Evolutionary conservation across 768 basidiomycete genomes (phyloP), one percentile per base, ranked within the genome.

Genomic region (Tulasnella sp.): DNA sequence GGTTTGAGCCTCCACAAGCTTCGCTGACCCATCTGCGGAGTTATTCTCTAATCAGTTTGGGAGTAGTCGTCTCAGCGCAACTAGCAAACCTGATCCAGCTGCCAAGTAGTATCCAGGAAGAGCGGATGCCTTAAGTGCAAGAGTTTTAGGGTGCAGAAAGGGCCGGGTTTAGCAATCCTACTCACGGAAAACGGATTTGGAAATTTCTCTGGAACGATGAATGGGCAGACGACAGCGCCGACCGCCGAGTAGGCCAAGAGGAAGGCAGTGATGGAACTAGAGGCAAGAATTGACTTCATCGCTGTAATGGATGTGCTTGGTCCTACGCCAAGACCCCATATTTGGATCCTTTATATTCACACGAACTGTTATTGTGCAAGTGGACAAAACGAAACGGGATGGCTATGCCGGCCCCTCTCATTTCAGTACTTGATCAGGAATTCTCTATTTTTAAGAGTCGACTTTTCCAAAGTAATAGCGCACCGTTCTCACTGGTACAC

Each of bases 391-490:
- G 3, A 1, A 29, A 67, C 32, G 61, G 61, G 29, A 67, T 32
- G 13, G 1, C 11, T 29, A 67, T 32, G 61, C 61, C 51, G 51
- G 51, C n/a, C 51, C 51, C 23, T n/a, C 51, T 6, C 51, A 51
- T 51, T n/a, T n/a, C 51, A 51, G 51, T 67, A 67, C 29, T 29
- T 67, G 13, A 35, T n/a, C n/a, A 67, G 61, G 61, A 67, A 35
- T 13, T 26, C 10, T 16, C 11, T 67, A 67, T 67, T 67, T 67
- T 67, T 67, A 16, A 13, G 5, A 67, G 11, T 35, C 29, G 35
- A 32, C 61, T 67, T 13, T 32, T 67, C 61, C 61, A 67, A 67
- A 67, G 61, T 67, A 35, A 67, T 67, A 67, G 29, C 61, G 61
- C 29, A 15, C 61, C 26, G 23, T 67, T 67, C 61, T 29, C 57